These are phyloP conservation scores for Zymoseptoria tritici DNA, from an alignment of 2,329 filamentous ascomycete genomes.

Conservation along the genomic window DNA sequence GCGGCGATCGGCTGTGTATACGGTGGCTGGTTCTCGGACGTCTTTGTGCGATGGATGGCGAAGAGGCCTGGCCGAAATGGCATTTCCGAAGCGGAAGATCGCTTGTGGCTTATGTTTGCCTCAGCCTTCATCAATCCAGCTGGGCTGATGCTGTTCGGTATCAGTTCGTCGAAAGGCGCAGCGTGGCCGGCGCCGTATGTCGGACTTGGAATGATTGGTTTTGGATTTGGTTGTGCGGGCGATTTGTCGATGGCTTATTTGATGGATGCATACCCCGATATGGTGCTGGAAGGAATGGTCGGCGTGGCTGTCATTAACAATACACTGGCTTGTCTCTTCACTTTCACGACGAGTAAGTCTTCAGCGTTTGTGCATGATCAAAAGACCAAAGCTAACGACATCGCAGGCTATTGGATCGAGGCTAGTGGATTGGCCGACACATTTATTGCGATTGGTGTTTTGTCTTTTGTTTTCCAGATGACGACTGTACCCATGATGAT, in stretches of 20 bases:
- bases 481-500: constrained; percentile 48
- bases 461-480: constrained; percentile 47
- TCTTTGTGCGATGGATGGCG: constrained; percentile 50
- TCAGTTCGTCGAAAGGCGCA: constrained; percentile 46
- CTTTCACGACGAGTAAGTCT: constrained; percentile 35
- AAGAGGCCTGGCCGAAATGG: constrained; percentile 41
- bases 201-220: constrained; percentile 51
- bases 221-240: constrained; percentile 53
- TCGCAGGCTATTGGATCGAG: constrained; percentile 38
- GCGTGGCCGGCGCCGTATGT: constrained; percentile 48
- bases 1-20: constrained; percentile 51
- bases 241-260: constrained; percentile 47
- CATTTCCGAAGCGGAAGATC: constrained; percentile 49
- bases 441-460: constrained; percentile 46
- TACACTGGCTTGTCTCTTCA: constrained; percentile 48
- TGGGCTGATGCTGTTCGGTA: constrained; percentile 48
- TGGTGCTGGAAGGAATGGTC: constrained; percentile 53
- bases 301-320: constrained; percentile 53
- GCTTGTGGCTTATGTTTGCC: constrained; percentile 46
- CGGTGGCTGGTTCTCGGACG: constrained; percentile 51
- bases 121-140: constrained; percentile 45
- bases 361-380: background rate
- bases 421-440: constrained; percentile 39
- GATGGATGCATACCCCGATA: constrained; percentile 50
- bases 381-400: background rate